Evolutionary conservation across 441 rosid genomes (phyloP).

Genomic region (Lagerstroemia fauriei): DNA sequence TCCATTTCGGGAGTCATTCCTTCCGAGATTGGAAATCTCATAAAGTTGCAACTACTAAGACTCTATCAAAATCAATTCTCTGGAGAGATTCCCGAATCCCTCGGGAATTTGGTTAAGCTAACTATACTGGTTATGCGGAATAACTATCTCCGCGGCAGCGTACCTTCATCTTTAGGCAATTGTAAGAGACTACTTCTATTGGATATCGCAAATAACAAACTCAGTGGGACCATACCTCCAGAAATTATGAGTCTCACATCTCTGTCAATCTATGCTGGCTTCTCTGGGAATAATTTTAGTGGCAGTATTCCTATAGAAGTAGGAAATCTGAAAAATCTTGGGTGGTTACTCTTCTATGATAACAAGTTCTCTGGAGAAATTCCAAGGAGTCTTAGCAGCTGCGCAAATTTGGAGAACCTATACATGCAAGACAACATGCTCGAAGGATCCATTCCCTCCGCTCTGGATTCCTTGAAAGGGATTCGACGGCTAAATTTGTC

Average conservation of each 20-base stretch:
- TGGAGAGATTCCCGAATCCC: slow-evolving; percentile 33
- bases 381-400: slow-evolving; percentile 7
- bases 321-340: background rate
- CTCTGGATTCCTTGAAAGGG: background rate
- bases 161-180: slow-evolving; percentile 14
- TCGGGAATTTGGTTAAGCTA: slow-evolving; percentile 22
- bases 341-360: slow-evolving; percentile 1
- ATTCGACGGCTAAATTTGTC: too few relatives aligned
- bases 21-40: slow-evolving; percentile 24
- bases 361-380: slow-evolving; percentile 23
- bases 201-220: background rate
- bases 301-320: slow-evolving; percentile 9
- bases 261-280: background rate
- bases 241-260: slow-evolving; percentile 6
- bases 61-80: slow-evolving; percentile 37
- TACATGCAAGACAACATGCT: slow-evolving; percentile 20
- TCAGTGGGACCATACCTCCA: background rate
- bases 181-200: background rate
- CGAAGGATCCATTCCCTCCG: slow-evolving; percentile 18
- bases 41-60: slow-evolving; percentile 2
- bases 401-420: slow-evolving; percentile 8
- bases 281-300: slow-evolving; percentile 6
- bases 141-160: slow-evolving; percentile 17
- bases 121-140: background rate
- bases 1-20: background rate